phyloP scores from a whole-genome alignment of 768 basidiomycete species.

The Tulasnella calospora region DNA sequence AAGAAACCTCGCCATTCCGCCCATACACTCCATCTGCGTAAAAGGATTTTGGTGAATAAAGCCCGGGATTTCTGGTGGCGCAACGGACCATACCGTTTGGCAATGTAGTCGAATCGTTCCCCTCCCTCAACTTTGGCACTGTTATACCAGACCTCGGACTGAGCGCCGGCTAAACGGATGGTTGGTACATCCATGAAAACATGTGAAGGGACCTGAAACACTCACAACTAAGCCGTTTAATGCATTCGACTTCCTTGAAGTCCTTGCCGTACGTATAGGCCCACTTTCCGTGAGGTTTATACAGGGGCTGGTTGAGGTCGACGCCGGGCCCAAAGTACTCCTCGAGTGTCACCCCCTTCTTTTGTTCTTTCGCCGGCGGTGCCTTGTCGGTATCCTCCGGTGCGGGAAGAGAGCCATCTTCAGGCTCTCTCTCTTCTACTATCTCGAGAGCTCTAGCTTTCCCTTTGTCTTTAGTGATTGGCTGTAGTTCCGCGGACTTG shows the following conservation, averaged over 20 bases:
- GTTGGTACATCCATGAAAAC: background rate
- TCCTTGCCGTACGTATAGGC: constrained; percentile 1
- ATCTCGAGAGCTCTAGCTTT: background rate
- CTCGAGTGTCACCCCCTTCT: background rate
- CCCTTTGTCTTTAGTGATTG: background rate
- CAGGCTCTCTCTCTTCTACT: background rate
- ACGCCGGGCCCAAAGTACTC: background rate
- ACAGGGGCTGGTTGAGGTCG: constrained; percentile 6
- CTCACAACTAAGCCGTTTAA: background rate
- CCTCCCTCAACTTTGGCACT: background rate
- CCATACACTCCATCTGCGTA: constrained; percentile 12
- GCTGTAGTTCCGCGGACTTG: background rate
- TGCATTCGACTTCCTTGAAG: background rate
- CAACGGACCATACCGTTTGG: background rate
- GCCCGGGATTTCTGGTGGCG: background rate
- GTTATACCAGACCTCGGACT: constrained; percentile 3
- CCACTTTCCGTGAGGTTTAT: constrained; percentile 12
- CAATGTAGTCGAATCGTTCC: constrained; percentile 8
- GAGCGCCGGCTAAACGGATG: background rate
- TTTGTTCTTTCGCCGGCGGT: background rate
- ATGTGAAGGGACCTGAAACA: background rate
- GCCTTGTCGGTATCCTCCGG: background rate
- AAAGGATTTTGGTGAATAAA: background rate
- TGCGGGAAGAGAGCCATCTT: background rate
- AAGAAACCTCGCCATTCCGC: constrained; percentile 14